Percentiles rank a stretch among this genome's conserved stretches.
These are phyloP conservation scores for Fusarium sp. DNA, from an alignment of 2,329 filamentous ascomycete species.

Conservation along the genomic window DNA sequence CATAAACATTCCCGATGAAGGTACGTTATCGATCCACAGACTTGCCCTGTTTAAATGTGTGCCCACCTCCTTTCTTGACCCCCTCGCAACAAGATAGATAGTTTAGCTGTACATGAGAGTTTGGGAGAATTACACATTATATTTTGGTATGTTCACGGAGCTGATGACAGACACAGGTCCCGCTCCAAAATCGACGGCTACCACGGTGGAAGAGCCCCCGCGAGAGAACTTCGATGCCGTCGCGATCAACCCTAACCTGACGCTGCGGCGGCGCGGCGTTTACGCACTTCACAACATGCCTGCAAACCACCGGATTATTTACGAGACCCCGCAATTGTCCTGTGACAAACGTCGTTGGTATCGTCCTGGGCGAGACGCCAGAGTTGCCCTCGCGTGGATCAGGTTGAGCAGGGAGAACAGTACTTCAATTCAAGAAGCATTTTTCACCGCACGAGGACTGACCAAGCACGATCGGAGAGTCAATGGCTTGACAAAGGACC, in stretches of 20 bases:
- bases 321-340: slow-evolving; percentile 33
- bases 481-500: not conserved
- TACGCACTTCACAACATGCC: slow-evolving; percentile 28
- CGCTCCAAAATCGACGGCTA: not conserved
- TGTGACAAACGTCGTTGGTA: slow-evolving; percentile 13
- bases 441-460: too few relatives aligned
- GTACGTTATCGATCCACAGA: slow-evolving; percentile 8
- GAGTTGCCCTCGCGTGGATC: slow-evolving; percentile 26
- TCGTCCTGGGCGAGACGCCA: not conserved
- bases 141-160: not conserved
- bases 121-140: not conserved
- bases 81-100: not conserved
- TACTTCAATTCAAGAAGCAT: not conserved
- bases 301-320: slow-evolving; percentile 26
- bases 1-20: not conserved
- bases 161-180: not conserved
- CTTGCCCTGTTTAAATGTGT: not conserved
- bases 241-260: too few relatives aligned
- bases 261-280: slow-evolving; percentile 29
- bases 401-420: slow-evolving; percentile 4
- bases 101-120: not conserved
- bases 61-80: not conserved
- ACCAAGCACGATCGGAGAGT: too few relatives aligned
- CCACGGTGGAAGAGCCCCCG: not conserved
- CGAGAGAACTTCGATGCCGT: slow-evolving; percentile 27